These are phyloP conservation scores for Tricholoma furcatifolium DNA, from an alignment of 768 basidiomycete species.

Conservation along the genomic window DNA sequence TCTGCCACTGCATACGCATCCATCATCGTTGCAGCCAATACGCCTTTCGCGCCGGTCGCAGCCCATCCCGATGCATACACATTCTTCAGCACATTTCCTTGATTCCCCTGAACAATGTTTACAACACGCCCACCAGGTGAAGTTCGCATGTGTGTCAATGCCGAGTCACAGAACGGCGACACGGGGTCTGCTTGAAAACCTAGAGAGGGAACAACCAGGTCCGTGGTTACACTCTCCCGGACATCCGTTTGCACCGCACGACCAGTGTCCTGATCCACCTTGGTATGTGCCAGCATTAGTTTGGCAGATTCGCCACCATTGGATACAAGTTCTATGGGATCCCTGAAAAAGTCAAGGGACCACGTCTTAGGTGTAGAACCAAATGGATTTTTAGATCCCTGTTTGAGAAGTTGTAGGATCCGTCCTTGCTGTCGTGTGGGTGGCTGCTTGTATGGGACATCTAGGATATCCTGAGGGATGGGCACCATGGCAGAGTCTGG, in stretches of 20 bases:
- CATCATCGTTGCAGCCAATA: constrained; percentile 91
- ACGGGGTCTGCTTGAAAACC: constrained; percentile 78
- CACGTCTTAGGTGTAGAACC: constrained; percentile 65
- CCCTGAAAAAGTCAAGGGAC: constrained; percentile 80
- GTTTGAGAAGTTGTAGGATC: constrained; percentile 60
- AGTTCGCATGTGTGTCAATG: constrained; percentile 55
- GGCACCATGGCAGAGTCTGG: constrained; percentile 69
- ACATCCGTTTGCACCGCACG: constrained; percentile 57
- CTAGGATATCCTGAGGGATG: constrained; percentile 35
- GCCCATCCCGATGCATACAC: constrained; percentile 97
- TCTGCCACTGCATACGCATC: constrained; percentile 83
- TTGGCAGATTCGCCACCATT: constrained; percentile 24
- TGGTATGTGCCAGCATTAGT: constrained; percentile 62
- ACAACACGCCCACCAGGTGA: constrained; percentile 45
- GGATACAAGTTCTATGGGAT: constrained; percentile 51
- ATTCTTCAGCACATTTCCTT: constrained; percentile 38
- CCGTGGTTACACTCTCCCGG: constrained; percentile 54
- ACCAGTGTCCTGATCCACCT: constrained; percentile 45
- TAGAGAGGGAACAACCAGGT: constrained; percentile 82
- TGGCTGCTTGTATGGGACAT: constrained; percentile 5
- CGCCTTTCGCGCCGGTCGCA: constrained; percentile 86
- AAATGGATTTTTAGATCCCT: constrained; percentile 53
- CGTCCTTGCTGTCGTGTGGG: constrained; percentile 66
- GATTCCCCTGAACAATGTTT: constrained; percentile 26
- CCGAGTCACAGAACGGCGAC: constrained; percentile 57